These are phyloP conservation scores for Spirogloea muscicola DNA, from an alignment of 139 green algal genomes.

Conservation along the genomic window DNA sequence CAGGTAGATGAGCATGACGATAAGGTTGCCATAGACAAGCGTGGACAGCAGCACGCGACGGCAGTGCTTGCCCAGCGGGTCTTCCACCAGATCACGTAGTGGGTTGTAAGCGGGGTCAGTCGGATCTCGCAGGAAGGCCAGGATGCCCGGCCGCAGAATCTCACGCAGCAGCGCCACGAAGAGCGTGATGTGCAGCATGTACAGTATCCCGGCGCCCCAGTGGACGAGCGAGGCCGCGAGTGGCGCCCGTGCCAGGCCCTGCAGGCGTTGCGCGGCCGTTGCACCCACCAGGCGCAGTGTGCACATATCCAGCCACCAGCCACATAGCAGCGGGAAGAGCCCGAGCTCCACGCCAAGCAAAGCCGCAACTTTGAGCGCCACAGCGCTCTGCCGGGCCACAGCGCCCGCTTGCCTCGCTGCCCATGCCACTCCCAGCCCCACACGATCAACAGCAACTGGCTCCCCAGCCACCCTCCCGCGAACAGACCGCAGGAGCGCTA, in stretches of 20 bases:
- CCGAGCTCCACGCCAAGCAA: conserved; percentile 49
- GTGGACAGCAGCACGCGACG: conserved; percentile 37
- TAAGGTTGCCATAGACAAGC: conserved; percentile 47
- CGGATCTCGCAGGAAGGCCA: conserved; percentile 45
- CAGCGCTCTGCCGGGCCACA: too few species aligned
- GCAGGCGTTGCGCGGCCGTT: conserved; percentile 12
- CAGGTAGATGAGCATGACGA: conserved; percentile 48
- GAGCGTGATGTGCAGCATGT: conserved; percentile 51
- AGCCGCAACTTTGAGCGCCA: conserved; percentile 37
- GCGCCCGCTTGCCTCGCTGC: too few species aligned
- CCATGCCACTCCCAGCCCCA: too few species aligned
- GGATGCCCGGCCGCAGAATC: conserved; percentile 44
- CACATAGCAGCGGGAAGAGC: conserved; percentile 49
- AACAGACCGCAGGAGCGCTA: too few species aligned
- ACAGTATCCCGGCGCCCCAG: conserved; percentile 49
- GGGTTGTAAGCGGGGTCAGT: conserved; percentile 51
- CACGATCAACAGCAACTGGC: too few species aligned
- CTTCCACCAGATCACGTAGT: conserved; percentile 48
- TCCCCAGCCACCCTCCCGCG: too few species aligned
- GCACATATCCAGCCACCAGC: conserved; percentile 52
- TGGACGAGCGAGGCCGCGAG: conserved; percentile 39
- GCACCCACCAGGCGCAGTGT: conserved; percentile 40
- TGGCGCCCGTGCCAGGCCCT: conserved; percentile 19
- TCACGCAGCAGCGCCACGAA: conserved; percentile 46
- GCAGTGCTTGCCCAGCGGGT: conserved; percentile 46